Conservation (phyloP, 768 basidiomycete species). For the Panellus pusillus region DNA sequence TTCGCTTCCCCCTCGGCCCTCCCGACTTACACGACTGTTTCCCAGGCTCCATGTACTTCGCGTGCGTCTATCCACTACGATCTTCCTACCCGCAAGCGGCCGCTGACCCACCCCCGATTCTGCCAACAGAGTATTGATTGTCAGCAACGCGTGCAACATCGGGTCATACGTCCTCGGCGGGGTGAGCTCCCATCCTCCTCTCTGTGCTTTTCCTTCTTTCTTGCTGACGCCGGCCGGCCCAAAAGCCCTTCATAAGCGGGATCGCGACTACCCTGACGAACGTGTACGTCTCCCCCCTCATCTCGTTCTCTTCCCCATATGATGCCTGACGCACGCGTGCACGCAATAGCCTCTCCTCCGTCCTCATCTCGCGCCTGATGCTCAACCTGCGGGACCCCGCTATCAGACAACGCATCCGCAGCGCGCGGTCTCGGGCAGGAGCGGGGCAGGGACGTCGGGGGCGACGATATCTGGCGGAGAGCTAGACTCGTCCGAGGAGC, state of each 20-base stretch:
- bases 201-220: too few species aligned
- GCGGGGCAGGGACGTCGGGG: too few species aligned
- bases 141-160: slow-evolving; percentile 12
- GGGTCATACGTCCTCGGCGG: slow-evolving; percentile 10
- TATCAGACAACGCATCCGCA: slow-evolving; percentile 1
- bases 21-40: background rate
- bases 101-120: background rate
- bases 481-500: too few species aligned
- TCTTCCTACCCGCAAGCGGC: background rate
- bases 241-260: slow-evolving; percentile 15
- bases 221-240: background rate
- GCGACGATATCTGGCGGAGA: too few species aligned
- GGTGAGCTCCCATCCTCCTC: background rate
- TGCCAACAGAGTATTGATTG: slow-evolving; percentile 10
- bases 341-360: slow-evolving; percentile 17
- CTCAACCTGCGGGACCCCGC: slow-evolving; percentile 16
- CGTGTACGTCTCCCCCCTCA: slow-evolving; percentile 1
- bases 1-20: background rate
- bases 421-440: background rate
- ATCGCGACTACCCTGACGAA: slow-evolving; percentile 6
- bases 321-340: background rate
- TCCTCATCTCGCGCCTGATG: slow-evolving; percentile 7
- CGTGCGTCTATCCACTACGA: background rate
- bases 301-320: background rate
- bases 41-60: slow-evolving; percentile 14